phyloP scores from a whole-genome alignment of 805 yeast species.

The Candida ortonii region DNA sequence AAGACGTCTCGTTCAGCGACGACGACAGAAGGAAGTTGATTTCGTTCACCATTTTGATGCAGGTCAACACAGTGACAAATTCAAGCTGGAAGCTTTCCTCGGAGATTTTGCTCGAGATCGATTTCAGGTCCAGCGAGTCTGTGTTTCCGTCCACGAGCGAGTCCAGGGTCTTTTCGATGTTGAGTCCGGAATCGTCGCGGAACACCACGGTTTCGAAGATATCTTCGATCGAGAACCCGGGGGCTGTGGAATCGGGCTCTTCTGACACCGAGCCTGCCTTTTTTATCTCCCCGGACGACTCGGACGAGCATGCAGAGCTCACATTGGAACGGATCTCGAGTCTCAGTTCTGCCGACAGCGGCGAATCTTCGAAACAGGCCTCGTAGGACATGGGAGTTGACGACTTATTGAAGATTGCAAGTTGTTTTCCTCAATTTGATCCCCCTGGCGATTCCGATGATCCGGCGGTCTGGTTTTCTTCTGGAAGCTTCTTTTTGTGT shows the following conservation, averaged over 20 bases:
- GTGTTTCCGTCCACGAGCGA: constrained; percentile 8
- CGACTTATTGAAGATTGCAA: no score
- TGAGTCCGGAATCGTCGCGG: constrained; percentile 10
- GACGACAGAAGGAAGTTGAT: constrained; percentile 12
- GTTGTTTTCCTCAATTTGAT: no score
- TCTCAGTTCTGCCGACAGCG: constrained; percentile 11
- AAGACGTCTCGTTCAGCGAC: constrained; percentile 11
- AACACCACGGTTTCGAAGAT: constrained; percentile 6
- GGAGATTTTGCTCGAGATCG: constrained; percentile 1
- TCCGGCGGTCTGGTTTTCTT: no score
- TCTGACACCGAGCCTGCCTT: constrained; percentile 2
- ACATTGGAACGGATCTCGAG: constrained; percentile 11
- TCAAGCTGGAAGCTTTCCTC: constrained; percentile 21
- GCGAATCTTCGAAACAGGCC: constrained; percentile 12
- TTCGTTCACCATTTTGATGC: constrained; percentile 18
- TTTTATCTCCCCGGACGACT: constrained; percentile 6
- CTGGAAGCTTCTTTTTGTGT: no score
- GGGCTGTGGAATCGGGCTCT: constrained; percentile 1
- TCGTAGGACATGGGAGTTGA: no score
- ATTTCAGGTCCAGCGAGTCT: constrained; percentile 5
- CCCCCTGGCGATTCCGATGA: no score
- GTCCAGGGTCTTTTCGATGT: constrained; percentile 9
- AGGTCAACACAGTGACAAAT: constrained; percentile 25
- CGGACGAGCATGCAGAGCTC: constrained; percentile 13
- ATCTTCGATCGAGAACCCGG: constrained; percentile 10